These are phyloP conservation scores for Apiospora kogelbergensis DNA, from an alignment of 2,329 filamentous ascomycete species.

Conservation along the genomic window DNA sequence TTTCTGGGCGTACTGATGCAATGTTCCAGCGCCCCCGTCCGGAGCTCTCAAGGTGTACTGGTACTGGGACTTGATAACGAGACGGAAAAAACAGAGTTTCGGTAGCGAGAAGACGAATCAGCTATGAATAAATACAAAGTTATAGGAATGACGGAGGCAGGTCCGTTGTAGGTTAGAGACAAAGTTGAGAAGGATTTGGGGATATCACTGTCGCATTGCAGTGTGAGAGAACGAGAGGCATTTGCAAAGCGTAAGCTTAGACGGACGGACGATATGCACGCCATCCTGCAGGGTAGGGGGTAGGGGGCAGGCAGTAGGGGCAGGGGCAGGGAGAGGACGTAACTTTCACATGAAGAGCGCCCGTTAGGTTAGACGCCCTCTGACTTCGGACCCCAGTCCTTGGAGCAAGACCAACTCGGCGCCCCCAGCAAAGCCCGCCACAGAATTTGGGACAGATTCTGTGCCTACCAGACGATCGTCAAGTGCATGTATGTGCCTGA, in stretches of 20 bases:
- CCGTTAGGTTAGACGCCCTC: background rate
- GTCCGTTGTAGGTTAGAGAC: background rate
- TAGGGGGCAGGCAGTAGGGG: too few species aligned
- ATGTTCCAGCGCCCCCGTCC: background rate
- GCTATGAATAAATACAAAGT: constrained; percentile 7
- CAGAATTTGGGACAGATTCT: background rate
- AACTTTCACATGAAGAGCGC: constrained; percentile 3
- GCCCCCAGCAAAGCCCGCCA: background rate
- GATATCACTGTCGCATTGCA: background rate
- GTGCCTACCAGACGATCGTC: background rate
- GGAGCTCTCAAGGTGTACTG: background rate
- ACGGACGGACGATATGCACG: background rate
- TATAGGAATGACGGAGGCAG: background rate
- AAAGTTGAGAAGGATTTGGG: background rate
- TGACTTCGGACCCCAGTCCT: background rate
- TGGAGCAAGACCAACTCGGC: background rate
- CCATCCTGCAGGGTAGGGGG: background rate
- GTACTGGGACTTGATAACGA: background rate
- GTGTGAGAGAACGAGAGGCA: background rate
- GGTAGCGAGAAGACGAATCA: background rate
- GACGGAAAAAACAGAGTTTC: background rate
- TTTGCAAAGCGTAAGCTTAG: background rate
- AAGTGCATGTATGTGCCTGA: background rate
- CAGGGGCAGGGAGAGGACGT: background rate
- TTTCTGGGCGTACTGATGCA: background rate